phyloP scores from a whole-genome alignment of 805 yeast species.

The Komagataella ulmi region DNA sequence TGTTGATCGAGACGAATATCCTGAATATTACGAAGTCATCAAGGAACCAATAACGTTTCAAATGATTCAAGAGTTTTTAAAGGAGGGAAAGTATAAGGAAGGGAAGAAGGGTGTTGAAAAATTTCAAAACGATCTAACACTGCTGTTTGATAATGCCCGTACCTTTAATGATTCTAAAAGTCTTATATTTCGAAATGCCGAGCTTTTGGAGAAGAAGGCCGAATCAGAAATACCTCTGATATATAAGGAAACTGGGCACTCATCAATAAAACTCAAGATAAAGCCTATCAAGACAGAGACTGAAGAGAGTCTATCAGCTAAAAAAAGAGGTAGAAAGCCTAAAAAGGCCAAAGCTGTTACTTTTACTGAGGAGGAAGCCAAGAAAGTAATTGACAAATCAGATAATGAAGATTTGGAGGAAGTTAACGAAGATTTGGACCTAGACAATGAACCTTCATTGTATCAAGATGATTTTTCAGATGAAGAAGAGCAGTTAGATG shows the following conservation, averaged over 20 bases:
- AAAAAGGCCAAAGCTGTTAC: background rate
- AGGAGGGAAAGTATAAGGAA: slow-evolving; percentile 34
- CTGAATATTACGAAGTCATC: slow-evolving; percentile 69
- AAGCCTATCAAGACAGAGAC: slow-evolving; percentile 2
- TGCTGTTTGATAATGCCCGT: slow-evolving; percentile 71
- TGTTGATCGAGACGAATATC: slow-evolving; percentile 57
- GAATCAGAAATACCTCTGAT: slow-evolving; percentile 6
- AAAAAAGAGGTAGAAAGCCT: slow-evolving; percentile 3
- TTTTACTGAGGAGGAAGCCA: background rate
- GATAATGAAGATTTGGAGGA: slow-evolving; percentile 5
- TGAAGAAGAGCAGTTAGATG: slow-evolving; percentile 10
- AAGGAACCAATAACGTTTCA: slow-evolving; percentile 63
- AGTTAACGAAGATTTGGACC: slow-evolving; percentile 12
- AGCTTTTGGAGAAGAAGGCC: slow-evolving; percentile 31
- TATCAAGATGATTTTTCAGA: background rate
- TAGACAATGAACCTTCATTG: background rate
- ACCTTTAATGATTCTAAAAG: slow-evolving; percentile 65
- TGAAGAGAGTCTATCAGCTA: slow-evolving; percentile 1
- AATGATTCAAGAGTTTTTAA: slow-evolving; percentile 39
- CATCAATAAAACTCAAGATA: slow-evolving; percentile 2
- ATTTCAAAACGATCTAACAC: slow-evolving; percentile 42
- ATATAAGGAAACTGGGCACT: background rate
- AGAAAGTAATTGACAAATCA: slow-evolving; percentile 2
- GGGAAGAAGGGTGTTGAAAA: slow-evolving; percentile 36
- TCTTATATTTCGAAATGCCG: slow-evolving; percentile 60